Conservation (phyloP, 306 rosid species). For the Castanea crenata region DNA sequence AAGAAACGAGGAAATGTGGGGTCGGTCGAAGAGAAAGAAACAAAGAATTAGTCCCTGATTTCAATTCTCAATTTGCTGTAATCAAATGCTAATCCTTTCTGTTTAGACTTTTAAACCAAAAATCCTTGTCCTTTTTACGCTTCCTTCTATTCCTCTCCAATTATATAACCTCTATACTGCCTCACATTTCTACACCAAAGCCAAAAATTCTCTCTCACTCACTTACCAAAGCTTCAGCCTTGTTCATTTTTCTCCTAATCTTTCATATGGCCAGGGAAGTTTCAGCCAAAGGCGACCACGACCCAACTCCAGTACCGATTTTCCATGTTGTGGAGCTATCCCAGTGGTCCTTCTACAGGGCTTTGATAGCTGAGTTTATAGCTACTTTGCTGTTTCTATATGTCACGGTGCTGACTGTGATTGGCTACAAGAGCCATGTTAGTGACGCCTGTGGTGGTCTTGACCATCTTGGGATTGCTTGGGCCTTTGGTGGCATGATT, state of each 20-base stretch:
- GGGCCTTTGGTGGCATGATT: conserved; percentile 99
- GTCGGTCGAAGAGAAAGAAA: too few species aligned
- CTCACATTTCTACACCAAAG: conserved; percentile 12
- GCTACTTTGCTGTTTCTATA: conserved; percentile 94
- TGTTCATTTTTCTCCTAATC: neutral
- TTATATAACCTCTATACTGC: conserved; percentile 38
- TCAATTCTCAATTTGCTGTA: too few species aligned
- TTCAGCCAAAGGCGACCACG: conserved; percentile 52
- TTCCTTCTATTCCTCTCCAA: neutral
- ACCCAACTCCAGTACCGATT: conserved; percentile 81
- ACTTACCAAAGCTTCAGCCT: neutral
- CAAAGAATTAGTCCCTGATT: too few species aligned
- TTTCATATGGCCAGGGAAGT: conserved; percentile 45
- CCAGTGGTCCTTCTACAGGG: conserved; percentile 86
- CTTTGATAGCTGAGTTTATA: conserved; percentile 86
- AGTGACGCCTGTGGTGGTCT: conserved; percentile 66
- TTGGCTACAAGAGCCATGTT: conserved; percentile 63
- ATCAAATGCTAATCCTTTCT: neutral
- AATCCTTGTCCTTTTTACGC: neutral
- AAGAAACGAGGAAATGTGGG: too few species aligned
- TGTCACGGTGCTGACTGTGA: conserved; percentile 75
- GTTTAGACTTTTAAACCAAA: too few species aligned
- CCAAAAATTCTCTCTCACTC: conserved; percentile 14
- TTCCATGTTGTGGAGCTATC: conserved; percentile 56
- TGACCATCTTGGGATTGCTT: conserved; percentile 83